These are phyloP conservation scores for Diaporthe ampelina DNA, from an alignment of 2,329 filamentous ascomycete genomes.

Conservation along the genomic window DNA sequence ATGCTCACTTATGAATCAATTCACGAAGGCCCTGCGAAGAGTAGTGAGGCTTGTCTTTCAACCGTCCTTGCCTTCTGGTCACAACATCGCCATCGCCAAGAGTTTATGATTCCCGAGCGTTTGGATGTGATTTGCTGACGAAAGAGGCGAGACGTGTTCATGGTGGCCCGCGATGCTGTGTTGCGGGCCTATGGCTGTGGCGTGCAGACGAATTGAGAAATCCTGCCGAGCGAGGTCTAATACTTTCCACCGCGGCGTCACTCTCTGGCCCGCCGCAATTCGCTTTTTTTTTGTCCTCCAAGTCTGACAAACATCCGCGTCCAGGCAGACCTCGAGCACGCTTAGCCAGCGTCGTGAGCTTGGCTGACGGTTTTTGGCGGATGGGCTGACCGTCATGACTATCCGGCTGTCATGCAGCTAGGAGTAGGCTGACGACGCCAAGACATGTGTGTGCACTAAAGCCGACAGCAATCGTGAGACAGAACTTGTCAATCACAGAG, in stretches of 20 bases:
- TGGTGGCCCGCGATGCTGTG: background rate
- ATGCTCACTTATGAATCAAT: conserved; percentile 13
- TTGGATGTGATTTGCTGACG: background rate
- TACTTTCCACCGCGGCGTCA: background rate
- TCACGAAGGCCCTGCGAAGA: background rate
- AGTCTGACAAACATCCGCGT: too few relatives aligned
- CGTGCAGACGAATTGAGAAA: too few relatives aligned
- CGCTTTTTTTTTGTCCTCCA: too few relatives aligned
- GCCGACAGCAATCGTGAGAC: too few relatives aligned
- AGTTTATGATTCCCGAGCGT: background rate
- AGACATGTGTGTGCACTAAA: background rate
- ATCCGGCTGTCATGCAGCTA: background rate
- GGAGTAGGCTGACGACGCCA: conserved; percentile 14
- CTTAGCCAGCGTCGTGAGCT: too few relatives aligned
- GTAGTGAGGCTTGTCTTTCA: too few relatives aligned
- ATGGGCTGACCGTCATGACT: conserved; percentile 5
- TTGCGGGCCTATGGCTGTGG: background rate
- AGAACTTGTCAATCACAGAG: background rate
- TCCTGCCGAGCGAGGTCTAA: background rate
- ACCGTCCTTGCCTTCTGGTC: background rate
- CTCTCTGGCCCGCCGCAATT: background rate
- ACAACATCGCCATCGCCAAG: conserved; percentile 19
- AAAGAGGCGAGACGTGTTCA: background rate
- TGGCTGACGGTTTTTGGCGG: background rate
- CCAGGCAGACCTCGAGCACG: too few relatives aligned